These are phyloP conservation scores for Lepiota venenata DNA, from an alignment of 768 basidiomycete genomes.

Conservation along the genomic window DNA sequence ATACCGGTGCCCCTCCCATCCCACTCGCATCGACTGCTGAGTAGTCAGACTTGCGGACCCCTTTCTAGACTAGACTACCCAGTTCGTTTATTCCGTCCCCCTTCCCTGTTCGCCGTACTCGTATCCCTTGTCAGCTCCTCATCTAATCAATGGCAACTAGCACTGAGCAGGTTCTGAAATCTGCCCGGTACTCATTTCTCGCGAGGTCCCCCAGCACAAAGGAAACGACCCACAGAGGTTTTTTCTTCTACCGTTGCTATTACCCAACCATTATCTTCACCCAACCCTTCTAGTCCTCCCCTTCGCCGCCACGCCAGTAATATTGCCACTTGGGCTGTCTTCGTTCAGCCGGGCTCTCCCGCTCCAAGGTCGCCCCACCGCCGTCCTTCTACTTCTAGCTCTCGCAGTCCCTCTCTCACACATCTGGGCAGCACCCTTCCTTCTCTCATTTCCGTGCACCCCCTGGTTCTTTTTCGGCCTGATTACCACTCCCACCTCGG, in stretches of 20 bases:
- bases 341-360: constrained; percentile 70
- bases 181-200: constrained; percentile 37
- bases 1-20: constrained; percentile 8
- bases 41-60: constrained; percentile 7
- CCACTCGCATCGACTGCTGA: constrained; percentile 14
- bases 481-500: constrained; percentile 45
- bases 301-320: constrained; percentile 37
- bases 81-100: constrained; percentile 6
- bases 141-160: background rate
- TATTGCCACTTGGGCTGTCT: constrained; percentile 60
- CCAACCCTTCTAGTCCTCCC: constrained; percentile 16
- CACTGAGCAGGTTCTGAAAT: constrained; percentile 12
- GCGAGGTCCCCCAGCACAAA: constrained; percentile 34
- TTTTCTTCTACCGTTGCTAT: constrained; percentile 22
- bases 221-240: constrained; percentile 28
- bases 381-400: constrained; percentile 23
- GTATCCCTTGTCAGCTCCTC: background rate
- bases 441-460: constrained; percentile 35
- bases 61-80: constrained; percentile 11
- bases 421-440: constrained; percentile 22
- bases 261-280: background rate
- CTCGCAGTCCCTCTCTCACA: constrained; percentile 19
- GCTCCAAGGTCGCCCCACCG: constrained; percentile 37
- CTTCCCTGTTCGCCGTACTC: background rate
- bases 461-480: constrained; percentile 46